Conservation (phyloP, 2,329 filamentous ascomycete genomes). For the Colletotrichum karsti region DNA sequence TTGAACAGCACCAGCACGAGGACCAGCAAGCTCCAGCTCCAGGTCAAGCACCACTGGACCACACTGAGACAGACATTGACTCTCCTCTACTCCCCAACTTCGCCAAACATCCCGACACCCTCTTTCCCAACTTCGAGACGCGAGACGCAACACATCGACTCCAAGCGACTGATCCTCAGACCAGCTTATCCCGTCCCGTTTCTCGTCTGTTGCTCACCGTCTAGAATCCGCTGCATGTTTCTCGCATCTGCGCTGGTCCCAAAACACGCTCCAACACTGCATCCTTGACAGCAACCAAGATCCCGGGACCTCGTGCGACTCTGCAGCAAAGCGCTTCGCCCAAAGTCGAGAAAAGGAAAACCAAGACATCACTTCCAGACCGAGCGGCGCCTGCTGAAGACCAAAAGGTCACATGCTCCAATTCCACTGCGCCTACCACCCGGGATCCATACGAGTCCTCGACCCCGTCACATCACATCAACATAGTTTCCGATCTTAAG, state of each 20-base stretch:
- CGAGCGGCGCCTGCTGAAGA: neutral
- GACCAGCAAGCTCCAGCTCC: neutral
- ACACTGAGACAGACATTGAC: slow-evolving; percentile 6
- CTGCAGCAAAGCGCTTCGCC: slow-evolving; percentile 5
- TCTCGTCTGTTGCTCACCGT: slow-evolving; percentile 3
- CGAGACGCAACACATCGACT: slow-evolving; percentile 24
- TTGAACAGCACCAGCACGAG: neutral
- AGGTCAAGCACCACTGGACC: neutral
- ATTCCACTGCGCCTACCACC: neutral
- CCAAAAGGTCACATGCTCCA: slow-evolving; percentile 14
- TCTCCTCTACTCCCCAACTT: slow-evolving; percentile 18
- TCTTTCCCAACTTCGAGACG: slow-evolving; percentile 28
- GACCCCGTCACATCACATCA: slow-evolving; percentile 14
- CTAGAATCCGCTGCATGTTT: slow-evolving; percentile 5
- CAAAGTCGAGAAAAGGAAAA: neutral
- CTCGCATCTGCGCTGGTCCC: slow-evolving; percentile 17
- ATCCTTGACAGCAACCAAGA: slow-evolving; percentile 29
- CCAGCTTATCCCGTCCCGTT: slow-evolving; percentile 26
- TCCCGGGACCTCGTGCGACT: slow-evolving; percentile 26
- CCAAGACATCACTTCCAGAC: neutral
- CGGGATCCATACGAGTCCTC: neutral
- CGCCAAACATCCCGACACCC: slow-evolving; percentile 22
- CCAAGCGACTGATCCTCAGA: slow-evolving; percentile 25
- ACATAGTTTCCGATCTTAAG: slow-evolving; percentile 25
- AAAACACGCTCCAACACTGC: slow-evolving; percentile 27